phyloP scores from a whole-genome alignment of 2,329 filamentous ascomycete genomes.

The Drechmeria coniospora region DNA sequence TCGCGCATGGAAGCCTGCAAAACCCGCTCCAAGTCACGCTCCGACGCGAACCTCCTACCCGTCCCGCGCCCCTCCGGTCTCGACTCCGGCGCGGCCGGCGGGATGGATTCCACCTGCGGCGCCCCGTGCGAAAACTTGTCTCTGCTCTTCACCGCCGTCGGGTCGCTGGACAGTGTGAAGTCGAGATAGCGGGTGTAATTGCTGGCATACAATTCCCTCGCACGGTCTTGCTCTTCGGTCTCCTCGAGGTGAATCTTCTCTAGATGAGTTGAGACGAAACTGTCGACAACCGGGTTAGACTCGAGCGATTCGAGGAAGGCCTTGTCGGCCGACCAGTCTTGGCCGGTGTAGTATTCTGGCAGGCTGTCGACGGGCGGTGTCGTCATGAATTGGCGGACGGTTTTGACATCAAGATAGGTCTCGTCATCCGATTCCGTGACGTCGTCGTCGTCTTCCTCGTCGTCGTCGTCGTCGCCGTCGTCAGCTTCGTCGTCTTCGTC shows the following conservation, averaged over 20 bases:
- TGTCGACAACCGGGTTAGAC: slow-evolving; percentile 22
- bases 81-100: slow-evolving; percentile 39
- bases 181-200: slow-evolving; percentile 37
- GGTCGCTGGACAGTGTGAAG: slow-evolving; percentile 40
- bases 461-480: slow-evolving; percentile 36
- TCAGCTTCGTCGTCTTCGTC: slow-evolving; percentile 39
- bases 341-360: slow-evolving; percentile 30
- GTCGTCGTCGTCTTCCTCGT: slow-evolving; percentile 36
- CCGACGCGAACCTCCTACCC: slow-evolving; percentile 47
- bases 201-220: slow-evolving; percentile 25
- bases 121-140: slow-evolving; percentile 33
- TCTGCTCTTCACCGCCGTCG: slow-evolving; percentile 36
- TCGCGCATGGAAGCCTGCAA: slow-evolving; percentile 57
- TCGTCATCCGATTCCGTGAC: slow-evolving; percentile 40
- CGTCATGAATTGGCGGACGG: slow-evolving; percentile 32
- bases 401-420: slow-evolving; percentile 31
- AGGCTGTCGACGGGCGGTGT: slow-evolving; percentile 41
- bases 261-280: slow-evolving; percentile 31
- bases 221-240: slow-evolving; percentile 20
- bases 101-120: slow-evolving; percentile 17
- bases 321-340: slow-evolving; percentile 32
- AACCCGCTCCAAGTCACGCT: slow-evolving; percentile 58
- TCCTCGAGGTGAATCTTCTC: slow-evolving; percentile 23
- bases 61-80: slow-evolving; percentile 40
- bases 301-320: slow-evolving; percentile 27